Conservation (phyloP, 2,329 filamentous ascomycete species). For the Pseudonectria foliicola region DNA sequence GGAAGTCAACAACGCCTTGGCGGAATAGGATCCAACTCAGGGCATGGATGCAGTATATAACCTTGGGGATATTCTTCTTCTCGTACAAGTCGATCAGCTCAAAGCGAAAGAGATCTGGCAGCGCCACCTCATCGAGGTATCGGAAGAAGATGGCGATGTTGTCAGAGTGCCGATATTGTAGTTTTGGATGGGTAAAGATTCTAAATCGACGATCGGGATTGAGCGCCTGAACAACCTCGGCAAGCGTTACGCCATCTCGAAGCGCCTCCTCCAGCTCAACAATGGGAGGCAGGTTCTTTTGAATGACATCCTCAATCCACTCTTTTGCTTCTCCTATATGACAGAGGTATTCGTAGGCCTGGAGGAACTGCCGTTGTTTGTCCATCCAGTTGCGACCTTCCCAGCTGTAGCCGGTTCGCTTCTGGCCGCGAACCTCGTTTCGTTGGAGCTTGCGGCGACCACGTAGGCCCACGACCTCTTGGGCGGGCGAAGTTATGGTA, state of each 20-base stretch:
- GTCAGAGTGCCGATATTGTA: conserved; percentile 94
- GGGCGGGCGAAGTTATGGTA: conserved; percentile 65
- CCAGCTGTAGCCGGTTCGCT: conserved; percentile 58
- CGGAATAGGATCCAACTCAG: conserved; percentile 95
- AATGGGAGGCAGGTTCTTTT: conserved; percentile 80
- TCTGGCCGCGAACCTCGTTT: conserved; percentile 43
- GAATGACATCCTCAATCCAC: conserved; percentile 92
- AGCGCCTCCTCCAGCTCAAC: conserved; percentile 90
- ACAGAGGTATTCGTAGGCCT: conserved; percentile 97
- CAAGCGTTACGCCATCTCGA: conserved; percentile 86
- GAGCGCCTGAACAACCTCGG: conserved; percentile 86
- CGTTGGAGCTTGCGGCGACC: conserved; percentile 79
- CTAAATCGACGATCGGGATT: conserved; percentile 68
- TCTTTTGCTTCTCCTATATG: conserved; percentile 98
- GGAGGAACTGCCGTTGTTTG: conserved; percentile 89
- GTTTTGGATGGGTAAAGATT: conserved; percentile 77
- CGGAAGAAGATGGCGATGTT: conserved; percentile 96
- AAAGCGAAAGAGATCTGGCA: conserved; percentile 94
- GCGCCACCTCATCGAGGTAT: conserved; percentile 82
- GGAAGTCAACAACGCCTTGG: conserved; percentile 89
- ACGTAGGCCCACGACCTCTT: conserved; percentile 82
- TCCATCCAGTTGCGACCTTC: conserved; percentile 96
- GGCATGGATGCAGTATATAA: conserved; percentile 97
- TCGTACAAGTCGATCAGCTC: conserved; percentile 97
- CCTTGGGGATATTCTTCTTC: conserved; percentile 99